Evolutionary conservation across 257 asterid species (phyloP).

Genomic region (Solanum habrochaites): DNA sequence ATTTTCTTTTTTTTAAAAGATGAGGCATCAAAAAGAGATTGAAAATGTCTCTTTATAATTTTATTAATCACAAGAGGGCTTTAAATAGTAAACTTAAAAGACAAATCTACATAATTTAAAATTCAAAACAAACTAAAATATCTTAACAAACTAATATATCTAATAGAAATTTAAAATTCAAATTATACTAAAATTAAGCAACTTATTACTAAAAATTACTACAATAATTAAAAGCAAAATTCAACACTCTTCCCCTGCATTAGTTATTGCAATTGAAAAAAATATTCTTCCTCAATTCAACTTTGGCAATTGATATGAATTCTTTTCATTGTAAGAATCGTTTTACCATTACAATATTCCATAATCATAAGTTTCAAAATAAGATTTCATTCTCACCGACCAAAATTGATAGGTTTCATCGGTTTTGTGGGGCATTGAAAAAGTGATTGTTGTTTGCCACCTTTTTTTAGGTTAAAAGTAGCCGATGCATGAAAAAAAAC

Average conservation of each 20-base stretch:
- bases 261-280: neutral
- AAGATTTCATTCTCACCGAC: neutral
- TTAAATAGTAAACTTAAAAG: neutral
- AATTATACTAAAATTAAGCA: neutral
- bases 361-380: neutral
- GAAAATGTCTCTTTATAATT: neutral
- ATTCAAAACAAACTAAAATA: neutral
- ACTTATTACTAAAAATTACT: neutral
- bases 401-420: no score
- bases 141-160: neutral
- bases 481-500: neutral
- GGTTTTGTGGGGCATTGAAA: neutral
- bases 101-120: neutral
- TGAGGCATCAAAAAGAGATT: neutral
- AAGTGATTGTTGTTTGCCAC: neutral
- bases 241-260: neutral
- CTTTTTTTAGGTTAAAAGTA: neutral
- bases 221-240: neutral
- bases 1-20: neutral
- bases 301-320: neutral
- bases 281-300: neutral
- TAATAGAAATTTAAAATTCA: neutral
- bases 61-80: neutral
- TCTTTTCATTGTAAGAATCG: neutral
- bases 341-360: neutral